phyloP scores from a whole-genome alignment of 148 eudicot species.

The Agrostemma githago region DNA sequence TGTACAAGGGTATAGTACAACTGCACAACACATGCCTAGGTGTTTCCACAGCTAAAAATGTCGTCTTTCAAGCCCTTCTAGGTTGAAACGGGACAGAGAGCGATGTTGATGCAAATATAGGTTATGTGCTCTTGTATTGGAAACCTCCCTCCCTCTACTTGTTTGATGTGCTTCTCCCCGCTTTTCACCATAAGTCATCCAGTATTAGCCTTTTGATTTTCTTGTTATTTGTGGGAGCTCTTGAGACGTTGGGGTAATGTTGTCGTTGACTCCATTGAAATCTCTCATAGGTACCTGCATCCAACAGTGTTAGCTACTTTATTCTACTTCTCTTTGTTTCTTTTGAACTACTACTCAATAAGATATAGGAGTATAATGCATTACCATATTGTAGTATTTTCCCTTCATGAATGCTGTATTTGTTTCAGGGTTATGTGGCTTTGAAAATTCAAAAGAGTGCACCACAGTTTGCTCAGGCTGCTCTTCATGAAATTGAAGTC shows the following conservation, averaged over 20 bases:
- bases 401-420: conserved; percentile 6
- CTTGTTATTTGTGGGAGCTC: not conserved
- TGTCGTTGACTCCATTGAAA: not conserved
- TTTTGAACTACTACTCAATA: not conserved
- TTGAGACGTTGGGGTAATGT: not conserved
- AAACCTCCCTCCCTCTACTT: not conserved
- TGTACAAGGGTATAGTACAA: not conserved
- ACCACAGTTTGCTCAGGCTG: conserved; percentile 92
- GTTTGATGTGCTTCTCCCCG: not conserved
- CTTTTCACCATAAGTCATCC: not conserved
- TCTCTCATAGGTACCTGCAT: not conserved
- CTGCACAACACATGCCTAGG: not conserved
- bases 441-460: conserved; percentile 98
- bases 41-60: conserved; percentile 6
- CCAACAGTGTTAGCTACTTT: not conserved
- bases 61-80: not conserved
- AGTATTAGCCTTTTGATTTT: not conserved
- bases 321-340: not conserved
- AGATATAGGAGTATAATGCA: not conserved
- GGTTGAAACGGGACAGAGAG: not conserved
- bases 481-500: conserved; percentile 85
- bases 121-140: not conserved
- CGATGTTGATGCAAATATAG: not conserved
- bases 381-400: not conserved
- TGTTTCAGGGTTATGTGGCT: conserved; percentile 63